Conservation (phyloP, 177 flowering plant species). For the Telopea speciosissima region DNA sequence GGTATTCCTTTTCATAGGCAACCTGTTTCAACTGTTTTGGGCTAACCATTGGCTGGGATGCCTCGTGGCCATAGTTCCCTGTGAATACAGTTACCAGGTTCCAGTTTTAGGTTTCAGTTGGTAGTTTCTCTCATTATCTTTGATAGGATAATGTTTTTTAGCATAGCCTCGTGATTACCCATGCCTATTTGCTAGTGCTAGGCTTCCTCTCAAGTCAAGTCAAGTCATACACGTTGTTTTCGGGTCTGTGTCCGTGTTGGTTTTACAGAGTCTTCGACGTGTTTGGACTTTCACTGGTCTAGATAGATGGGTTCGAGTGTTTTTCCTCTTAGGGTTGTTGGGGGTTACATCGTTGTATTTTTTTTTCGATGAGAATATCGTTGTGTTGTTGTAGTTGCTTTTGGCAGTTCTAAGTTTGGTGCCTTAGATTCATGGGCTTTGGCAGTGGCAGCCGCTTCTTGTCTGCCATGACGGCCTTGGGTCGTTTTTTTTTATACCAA, state of each 20-base stretch:
- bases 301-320: slow-evolving; percentile 14
- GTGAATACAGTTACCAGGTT: slow-evolving; percentile 34
- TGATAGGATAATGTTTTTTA: slow-evolving; percentile 15
- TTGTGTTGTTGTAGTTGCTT: slow-evolving; percentile 24
- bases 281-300: slow-evolving; percentile 11
- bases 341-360: slow-evolving; percentile 4
- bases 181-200: neutral
- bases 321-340: slow-evolving; percentile 1
- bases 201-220: neutral
- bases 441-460: slow-evolving; percentile 42
- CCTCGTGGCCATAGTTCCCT: slow-evolving; percentile 31
- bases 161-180: neutral
- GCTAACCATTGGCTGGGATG: slow-evolving; percentile 17
- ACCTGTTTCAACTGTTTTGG: slow-evolving; percentile 45
- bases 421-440: slow-evolving; percentile 38
- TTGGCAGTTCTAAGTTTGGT: slow-evolving; percentile 32
- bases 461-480: slow-evolving; percentile 45
- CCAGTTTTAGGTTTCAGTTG: slow-evolving; percentile 18
- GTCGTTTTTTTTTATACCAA: slow-evolving; percentile 36
- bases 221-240: neutral
- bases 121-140: slow-evolving; percentile 22
- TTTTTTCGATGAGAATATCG: too few relatives aligned
- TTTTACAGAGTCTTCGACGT: slow-evolving; percentile 6
- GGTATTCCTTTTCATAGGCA: slow-evolving; percentile 27
- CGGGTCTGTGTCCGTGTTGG: slow-evolving; percentile 2